Evolutionary conservation across 2,329 filamentous ascomycete species (phyloP).

Genomic region (Diatrype stigma): DNA sequence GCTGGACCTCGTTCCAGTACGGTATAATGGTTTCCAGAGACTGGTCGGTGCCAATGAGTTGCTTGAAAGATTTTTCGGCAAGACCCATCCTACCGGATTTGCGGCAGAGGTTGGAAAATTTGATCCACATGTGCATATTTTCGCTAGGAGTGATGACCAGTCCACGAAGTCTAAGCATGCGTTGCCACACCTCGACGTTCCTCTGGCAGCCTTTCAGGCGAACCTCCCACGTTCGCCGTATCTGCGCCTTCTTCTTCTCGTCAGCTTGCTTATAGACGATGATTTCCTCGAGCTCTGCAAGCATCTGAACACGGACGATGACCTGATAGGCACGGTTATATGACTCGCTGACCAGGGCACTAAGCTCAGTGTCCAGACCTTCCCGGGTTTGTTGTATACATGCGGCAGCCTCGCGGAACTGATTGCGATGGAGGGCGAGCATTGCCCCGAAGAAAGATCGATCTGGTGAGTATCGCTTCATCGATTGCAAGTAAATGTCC

Average conservation of each 20-base stretch:
- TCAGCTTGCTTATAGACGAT: slow-evolving; percentile 97
- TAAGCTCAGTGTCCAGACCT: slow-evolving; percentile 91
- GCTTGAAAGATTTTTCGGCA: slow-evolving; percentile 90
- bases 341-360: slow-evolving; percentile 93
- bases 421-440: slow-evolving; percentile 87
- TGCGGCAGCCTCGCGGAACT: slow-evolving; percentile 83
- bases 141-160: slow-evolving; percentile 88
- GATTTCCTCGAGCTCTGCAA: slow-evolving; percentile 96
- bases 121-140: slow-evolving; percentile 99
- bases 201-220: slow-evolving; percentile 91
- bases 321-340: slow-evolving; percentile 97
- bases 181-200: slow-evolving; percentile 97
- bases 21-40: slow-evolving; percentile 58
- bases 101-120: slow-evolving; percentile 95
- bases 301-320: slow-evolving; percentile 98
- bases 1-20: slow-evolving; percentile 45
- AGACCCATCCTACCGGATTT: slow-evolving; percentile 93
- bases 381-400: slow-evolving; percentile 92
- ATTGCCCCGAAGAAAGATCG: slow-evolving; percentile 97
- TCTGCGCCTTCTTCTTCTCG: slow-evolving; percentile 79
- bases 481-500: slow-evolving; percentile 93
- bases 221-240: slow-evolving; percentile 94
- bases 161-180: slow-evolving; percentile 91
- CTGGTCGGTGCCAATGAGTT: slow-evolving; percentile 72
- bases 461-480: slow-evolving; percentile 91